A percentile compares a stretch with the other conserved stretches of the same genome.
These are phyloP conservation scores for Magnusiomyces paraingens DNA, from an alignment of 1,139 yeast species.

Conservation along the genomic window DNA sequence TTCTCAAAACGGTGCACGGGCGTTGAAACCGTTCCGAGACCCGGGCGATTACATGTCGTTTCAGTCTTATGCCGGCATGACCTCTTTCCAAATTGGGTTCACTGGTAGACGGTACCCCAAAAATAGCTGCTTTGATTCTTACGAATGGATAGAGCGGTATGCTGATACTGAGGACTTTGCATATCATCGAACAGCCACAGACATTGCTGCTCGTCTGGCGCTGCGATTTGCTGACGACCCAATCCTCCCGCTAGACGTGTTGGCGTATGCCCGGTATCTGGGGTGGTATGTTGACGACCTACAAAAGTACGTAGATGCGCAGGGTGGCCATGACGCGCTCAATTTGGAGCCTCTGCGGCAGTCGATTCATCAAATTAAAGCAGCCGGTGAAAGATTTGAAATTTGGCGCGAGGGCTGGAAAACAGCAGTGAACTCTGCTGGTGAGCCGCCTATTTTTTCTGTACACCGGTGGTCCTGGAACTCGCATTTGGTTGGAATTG, in stretches of 20 bases:
- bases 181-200: constrained; percentile 53
- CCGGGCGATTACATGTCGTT: constrained; percentile 66
- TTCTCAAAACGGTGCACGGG: constrained; percentile 19
- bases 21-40: constrained; percentile 16
- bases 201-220: constrained; percentile 47
- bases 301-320: constrained; percentile 37
- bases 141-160: constrained; percentile 32
- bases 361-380: constrained; percentile 25
- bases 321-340: constrained; percentile 16
- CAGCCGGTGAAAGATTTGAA: constrained; percentile 29
- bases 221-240: constrained; percentile 66
- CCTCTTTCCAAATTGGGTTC: constrained; percentile 57
- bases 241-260: constrained; percentile 62
- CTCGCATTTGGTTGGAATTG: constrained; percentile 52
- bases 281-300: constrained; percentile 45
- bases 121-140: constrained; percentile 61
- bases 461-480: constrained; percentile 79
- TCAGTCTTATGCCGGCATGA: constrained; percentile 57
- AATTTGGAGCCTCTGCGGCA: constrained; percentile 21
- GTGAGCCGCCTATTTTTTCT: constrained; percentile 65
- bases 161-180: constrained; percentile 38
- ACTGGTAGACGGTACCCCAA: constrained; percentile 42
- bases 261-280: constrained; percentile 43
- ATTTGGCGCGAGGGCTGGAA: constrained; percentile 54
- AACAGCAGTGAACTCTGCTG: constrained; percentile 32